These are phyloP conservation scores for Corylus avellana DNA, from an alignment of 306 rosid genomes.

Conservation along the genomic window DNA sequence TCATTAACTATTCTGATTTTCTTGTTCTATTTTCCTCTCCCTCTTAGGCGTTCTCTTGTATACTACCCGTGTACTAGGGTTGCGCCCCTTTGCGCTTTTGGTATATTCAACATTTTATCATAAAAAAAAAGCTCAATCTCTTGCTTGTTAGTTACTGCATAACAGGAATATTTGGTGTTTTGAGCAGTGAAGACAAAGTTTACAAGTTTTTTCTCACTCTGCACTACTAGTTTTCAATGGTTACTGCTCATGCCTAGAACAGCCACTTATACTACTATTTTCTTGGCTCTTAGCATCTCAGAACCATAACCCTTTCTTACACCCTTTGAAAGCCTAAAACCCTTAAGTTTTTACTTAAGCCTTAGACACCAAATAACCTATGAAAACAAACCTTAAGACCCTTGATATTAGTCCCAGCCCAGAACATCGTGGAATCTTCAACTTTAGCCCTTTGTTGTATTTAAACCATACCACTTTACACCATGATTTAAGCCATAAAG, in stretches of 20 bases:
- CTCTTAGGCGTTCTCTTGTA: no score
- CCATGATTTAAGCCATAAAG: neutral
- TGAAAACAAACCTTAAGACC: neutral
- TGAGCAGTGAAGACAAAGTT: neutral
- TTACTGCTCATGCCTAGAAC: neutral
- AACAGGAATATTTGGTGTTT: no score
- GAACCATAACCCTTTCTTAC: neutral
- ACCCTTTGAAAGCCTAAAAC: neutral
- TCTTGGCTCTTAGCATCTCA: neutral
- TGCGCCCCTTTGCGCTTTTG: no score
- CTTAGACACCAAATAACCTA: neutral
- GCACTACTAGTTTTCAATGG: neutral
- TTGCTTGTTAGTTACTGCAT: no score
- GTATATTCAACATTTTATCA: no score
- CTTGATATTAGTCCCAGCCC: neutral
- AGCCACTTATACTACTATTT: neutral
- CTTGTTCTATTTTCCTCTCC: no score
- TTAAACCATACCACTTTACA: neutral
- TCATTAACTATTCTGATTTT: no score
- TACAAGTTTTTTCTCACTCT: neutral
- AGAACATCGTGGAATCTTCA: neutral
- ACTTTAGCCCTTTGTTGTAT: neutral
- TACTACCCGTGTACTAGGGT: no score
- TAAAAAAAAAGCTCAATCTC: no score
- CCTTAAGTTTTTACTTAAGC: neutral